A percentile compares a stretch with the other conserved stretches of the same genome.
Evolutionary conservation across 163 green algal genomes (phyloP).

Genomic region (Chloromonas sp.): DNA sequence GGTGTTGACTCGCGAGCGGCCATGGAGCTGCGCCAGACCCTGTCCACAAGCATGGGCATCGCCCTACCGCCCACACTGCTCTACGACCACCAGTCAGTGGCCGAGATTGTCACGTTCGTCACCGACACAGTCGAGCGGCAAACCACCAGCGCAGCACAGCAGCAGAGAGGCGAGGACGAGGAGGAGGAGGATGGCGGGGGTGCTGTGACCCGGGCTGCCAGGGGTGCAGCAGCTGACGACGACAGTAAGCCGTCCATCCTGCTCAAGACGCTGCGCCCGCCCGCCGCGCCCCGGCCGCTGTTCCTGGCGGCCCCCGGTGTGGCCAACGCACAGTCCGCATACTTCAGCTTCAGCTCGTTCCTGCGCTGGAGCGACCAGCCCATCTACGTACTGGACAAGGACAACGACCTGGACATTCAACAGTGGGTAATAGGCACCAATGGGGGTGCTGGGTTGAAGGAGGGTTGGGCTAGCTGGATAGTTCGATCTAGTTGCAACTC

Average conservation of each 20-base stretch:
- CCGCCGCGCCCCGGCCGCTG: conserved; percentile 48
- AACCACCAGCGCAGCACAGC: neutral
- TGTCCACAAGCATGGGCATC: conserved; percentile 49
- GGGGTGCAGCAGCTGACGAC: neutral
- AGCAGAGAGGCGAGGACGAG: neutral
- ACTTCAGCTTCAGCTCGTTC: conserved; percentile 79
- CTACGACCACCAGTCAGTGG: conserved; percentile 76
- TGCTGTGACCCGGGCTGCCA: neutral
- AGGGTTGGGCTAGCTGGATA: too few species aligned
- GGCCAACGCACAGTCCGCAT: conserved; percentile 79
- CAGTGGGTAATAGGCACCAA: conserved; percentile 8
- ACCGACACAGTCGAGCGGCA: conserved; percentile 20
- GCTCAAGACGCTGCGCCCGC: conserved; percentile 63
- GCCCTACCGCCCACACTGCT: conserved; percentile 74
- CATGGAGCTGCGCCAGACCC: conserved; percentile 59
- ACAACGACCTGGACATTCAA: conserved; percentile 79
- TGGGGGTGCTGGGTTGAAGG: too few species aligned
- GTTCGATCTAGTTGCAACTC: too few species aligned
- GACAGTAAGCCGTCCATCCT: conserved; percentile 46
- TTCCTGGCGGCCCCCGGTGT: conserved; percentile 83
- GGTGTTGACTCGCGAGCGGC: conserved; percentile 60
- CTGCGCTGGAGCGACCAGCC: conserved; percentile 77
- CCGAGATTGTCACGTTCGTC: conserved; percentile 41
- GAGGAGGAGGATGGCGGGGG: neutral
- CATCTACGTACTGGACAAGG: conserved; percentile 89